phyloP scores from a whole-genome alignment of 176 grass and related monocot species.

The Metroxylon sagu region DNA sequence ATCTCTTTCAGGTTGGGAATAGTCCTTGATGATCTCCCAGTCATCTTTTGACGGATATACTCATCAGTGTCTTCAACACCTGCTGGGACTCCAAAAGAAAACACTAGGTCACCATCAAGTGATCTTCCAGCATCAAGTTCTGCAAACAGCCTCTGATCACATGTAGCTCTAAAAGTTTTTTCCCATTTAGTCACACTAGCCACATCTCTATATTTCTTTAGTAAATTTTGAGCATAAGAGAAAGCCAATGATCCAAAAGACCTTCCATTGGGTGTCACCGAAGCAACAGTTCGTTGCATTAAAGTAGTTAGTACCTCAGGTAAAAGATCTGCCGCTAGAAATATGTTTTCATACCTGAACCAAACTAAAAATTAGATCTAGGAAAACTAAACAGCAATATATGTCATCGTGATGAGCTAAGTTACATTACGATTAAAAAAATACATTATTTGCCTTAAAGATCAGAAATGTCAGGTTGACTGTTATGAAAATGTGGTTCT shows the following conservation, averaged over 20 bases:
- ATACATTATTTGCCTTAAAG: too few relatives aligned
- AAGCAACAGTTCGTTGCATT: constrained; percentile 36
- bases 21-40: constrained; percentile 55
- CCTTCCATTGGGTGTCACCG: constrained; percentile 45
- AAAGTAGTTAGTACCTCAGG: constrained; percentile 72
- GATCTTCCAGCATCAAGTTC: constrained; percentile 79
- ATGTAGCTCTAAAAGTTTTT: constrained; percentile 63
- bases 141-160: constrained; percentile 78
- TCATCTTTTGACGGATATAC: constrained; percentile 67
- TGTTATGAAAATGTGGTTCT: too few relatives aligned
- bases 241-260: constrained; percentile 49
- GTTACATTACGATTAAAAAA: too few relatives aligned
- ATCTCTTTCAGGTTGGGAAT: constrained; percentile 83
- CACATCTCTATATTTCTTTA: constrained; percentile 87
- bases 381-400: too few relatives aligned
- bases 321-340: constrained; percentile 70
- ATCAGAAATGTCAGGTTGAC: too few relatives aligned
- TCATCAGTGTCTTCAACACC: constrained; percentile 79
- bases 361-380: constrained; percentile 4
- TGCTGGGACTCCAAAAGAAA: constrained; percentile 38
- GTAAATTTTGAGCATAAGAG: constrained; percentile 71
- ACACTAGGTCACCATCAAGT: constrained; percentile 67
- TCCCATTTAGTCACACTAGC: constrained; percentile 77
- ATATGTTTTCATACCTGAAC: constrained; percentile 79
- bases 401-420: too few relatives aligned